These are phyloP conservation scores for Trichoderma arundinaceum DNA, from an alignment of 2,329 filamentous ascomycete species.

Conservation along the genomic window DNA sequence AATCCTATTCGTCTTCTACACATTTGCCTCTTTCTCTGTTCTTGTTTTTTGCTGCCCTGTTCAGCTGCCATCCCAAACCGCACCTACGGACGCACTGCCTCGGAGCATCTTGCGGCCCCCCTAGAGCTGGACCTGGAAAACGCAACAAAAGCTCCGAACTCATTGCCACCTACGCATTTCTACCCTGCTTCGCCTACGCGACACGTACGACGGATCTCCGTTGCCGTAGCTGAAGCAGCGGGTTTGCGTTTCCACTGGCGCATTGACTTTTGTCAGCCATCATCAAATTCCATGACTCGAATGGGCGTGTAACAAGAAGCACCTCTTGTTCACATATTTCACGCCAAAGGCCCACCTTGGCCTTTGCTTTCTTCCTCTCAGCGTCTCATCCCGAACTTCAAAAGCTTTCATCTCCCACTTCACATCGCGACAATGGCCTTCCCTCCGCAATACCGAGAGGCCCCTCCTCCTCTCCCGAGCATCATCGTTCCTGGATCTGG, in stretches of 20 bases:
- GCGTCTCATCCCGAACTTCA: slow-evolving; percentile 10
- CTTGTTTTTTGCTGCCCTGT: slow-evolving; percentile 15
- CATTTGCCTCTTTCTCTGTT: slow-evolving; percentile 24
- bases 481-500: slow-evolving; percentile 44
- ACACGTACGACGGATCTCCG: slow-evolving; percentile 20
- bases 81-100: slow-evolving; percentile 24
- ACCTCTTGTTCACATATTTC: slow-evolving; percentile 13
- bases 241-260: slow-evolving; percentile 22
- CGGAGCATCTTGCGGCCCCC: slow-evolving; percentile 14
- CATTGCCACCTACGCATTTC: slow-evolving; percentile 24
- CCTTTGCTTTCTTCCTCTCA: slow-evolving; percentile 19
- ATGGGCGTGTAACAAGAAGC: slow-evolving; percentile 26
- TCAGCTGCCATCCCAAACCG: slow-evolving; percentile 23
- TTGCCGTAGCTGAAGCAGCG: slow-evolving; percentile 26
- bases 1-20: slow-evolving; percentile 28
- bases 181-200: slow-evolving; percentile 26
- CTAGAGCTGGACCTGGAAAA: slow-evolving; percentile 25
- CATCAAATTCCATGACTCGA: slow-evolving; percentile 31
- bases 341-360: slow-evolving; percentile 20
- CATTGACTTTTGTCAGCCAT: slow-evolving; percentile 20
- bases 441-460: slow-evolving; percentile 46
- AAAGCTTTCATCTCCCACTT: slow-evolving; percentile 2
- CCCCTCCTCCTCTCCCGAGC: slow-evolving; percentile 45
- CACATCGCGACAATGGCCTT: slow-evolving; percentile 44
- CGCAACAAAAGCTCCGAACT: slow-evolving; percentile 21